Evolutionary conservation across 2,329 filamentous ascomycete species (phyloP), one percentile per base, ranked within the genome.

Genomic region (Amesomyces nigricolor): DNA sequence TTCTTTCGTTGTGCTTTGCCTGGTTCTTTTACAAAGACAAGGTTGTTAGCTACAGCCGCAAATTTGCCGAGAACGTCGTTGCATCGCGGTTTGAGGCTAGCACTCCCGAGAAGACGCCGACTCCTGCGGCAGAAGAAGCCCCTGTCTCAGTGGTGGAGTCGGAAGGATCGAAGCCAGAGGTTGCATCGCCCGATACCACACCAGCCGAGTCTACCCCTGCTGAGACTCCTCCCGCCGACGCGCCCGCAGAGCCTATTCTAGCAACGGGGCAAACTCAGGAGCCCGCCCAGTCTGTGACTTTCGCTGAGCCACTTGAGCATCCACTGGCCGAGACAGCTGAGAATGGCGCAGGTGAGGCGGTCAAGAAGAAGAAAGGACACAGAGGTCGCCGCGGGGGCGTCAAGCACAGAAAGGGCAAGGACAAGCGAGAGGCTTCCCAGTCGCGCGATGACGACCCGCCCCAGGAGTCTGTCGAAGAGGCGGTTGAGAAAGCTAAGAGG

Each of bases 361-460:
- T 73, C 57, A 85, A 84, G 64, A 86, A 86, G 69, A 86, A 83
- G 66, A 88, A 86, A 67, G 78, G 81, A 0, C 85, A 87, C 53
- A 78, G 87, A 53, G 88, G 88, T 4, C 78, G 82, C n/a, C 80
- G 88, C 47, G 88, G 87, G 19, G 87, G 88, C 2, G 79, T 81
- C 16, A 85, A 86, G 67, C 83, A 87, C 59, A 81, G 81, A 57
- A 85, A 81, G 61, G 77, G 43, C 13, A 77, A 78, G 53, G 74
- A 75, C 44, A 79, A 81, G 58, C 70, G 77, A 16, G 76, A 83
- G 13, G 70, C 72, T 2, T 79, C 79, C 0, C 72, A 74, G 48
- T 77, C 75, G 3, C 72, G 75, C 14, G 76, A 74, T 10, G 80
- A 81, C 44, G 77, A 76, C 3, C 64, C 66, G 0, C 62, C 65